Evolutionary conservation across 495 filamentous ascomycete species (phyloP).

Genomic region (Gamarada debralockiae): DNA sequence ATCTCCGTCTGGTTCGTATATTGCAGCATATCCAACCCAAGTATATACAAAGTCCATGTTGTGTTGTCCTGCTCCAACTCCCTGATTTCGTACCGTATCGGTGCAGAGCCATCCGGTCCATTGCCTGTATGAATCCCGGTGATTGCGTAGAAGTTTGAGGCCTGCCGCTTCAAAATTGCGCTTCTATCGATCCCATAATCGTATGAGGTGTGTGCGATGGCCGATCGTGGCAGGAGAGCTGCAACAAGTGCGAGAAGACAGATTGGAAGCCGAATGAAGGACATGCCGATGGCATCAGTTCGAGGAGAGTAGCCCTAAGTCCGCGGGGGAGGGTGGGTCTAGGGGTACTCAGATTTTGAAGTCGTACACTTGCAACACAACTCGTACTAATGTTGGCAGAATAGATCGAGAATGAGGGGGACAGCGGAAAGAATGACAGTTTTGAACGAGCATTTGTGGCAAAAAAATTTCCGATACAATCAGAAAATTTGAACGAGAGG

Average conservation of each 20-base stretch:
- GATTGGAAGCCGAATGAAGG: not conserved
- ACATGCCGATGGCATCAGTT: not conserved
- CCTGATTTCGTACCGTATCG: constrained; percentile 45
- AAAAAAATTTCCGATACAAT: no score
- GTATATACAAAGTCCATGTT: constrained; percentile 26
- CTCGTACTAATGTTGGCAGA: no score
- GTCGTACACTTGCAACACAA: no score
- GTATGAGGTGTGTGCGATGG: constrained; percentile 1
- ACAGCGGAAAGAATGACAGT: no score
- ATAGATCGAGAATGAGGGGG: no score
- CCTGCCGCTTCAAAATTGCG: constrained; percentile 7
- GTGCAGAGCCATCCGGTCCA: constrained; percentile 25
- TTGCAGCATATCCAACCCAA: constrained; percentile 33
- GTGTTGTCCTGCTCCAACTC: constrained; percentile 52
- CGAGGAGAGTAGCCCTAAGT: no score
- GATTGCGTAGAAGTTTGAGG: not conserved
- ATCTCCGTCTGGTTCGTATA: constrained; percentile 44
- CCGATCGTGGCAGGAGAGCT: not conserved
- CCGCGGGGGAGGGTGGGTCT: no score
- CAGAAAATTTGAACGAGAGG: no score
- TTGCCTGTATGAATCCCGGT: constrained; percentile 15
- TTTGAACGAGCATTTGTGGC: no score
- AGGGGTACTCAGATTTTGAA: no score
- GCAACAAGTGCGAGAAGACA: not conserved
- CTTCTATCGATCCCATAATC: constrained; percentile 10